Evolutionary conservation across 257 asterid species (phyloP).

Genomic region (Solanum chilense): DNA sequence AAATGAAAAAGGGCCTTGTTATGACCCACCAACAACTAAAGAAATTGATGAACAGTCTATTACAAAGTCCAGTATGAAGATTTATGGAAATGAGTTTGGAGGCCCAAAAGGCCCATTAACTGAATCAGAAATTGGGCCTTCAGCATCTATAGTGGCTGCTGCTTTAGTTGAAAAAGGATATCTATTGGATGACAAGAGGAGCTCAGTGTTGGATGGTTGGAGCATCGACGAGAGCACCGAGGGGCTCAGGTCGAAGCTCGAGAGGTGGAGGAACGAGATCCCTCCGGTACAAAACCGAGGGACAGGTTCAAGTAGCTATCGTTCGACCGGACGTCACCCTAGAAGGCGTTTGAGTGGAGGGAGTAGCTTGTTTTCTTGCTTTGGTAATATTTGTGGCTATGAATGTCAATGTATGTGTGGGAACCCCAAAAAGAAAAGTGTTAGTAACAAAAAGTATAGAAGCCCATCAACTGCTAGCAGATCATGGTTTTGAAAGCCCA

Average conservation of each 20-base stretch:
- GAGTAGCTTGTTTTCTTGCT: conserved; percentile 40
- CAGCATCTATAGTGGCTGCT: conserved; percentile 61
- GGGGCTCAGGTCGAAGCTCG: conserved; percentile 60
- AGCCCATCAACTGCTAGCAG: conserved; percentile 24
- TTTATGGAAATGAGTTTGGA: conserved; percentile 10
- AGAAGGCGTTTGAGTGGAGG: conserved; percentile 7
- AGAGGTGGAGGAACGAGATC: conserved; percentile 55
- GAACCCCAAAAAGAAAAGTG: conserved; percentile 16
- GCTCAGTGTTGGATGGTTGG: conserved; percentile 66
- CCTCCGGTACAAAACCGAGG: conserved; percentile 37
- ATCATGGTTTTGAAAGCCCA: conserved; percentile 14
- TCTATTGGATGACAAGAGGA: conserved; percentile 27
- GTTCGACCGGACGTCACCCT: conserved; percentile 6
- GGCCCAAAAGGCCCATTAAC: conserved; percentile 28
- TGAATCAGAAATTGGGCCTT: conserved; percentile 63
- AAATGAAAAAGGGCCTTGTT: not conserved
- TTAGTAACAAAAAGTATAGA: not conserved
- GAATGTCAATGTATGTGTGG: conserved; percentile 49
- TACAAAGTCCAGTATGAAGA: conserved; percentile 13
- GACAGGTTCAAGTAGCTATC: conserved; percentile 19
- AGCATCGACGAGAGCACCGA: conserved; percentile 49
- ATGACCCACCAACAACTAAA: not conserved
- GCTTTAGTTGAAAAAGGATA: conserved; percentile 33
- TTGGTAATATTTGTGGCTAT: conserved; percentile 40
- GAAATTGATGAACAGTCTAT: not conserved